A percentile compares a stretch with the other conserved stretches of the same genome.
Conservation (phyloP, 2,329 filamentous ascomycete genomes). For the Teratosphaeria pseudoeucalypti region DNA sequence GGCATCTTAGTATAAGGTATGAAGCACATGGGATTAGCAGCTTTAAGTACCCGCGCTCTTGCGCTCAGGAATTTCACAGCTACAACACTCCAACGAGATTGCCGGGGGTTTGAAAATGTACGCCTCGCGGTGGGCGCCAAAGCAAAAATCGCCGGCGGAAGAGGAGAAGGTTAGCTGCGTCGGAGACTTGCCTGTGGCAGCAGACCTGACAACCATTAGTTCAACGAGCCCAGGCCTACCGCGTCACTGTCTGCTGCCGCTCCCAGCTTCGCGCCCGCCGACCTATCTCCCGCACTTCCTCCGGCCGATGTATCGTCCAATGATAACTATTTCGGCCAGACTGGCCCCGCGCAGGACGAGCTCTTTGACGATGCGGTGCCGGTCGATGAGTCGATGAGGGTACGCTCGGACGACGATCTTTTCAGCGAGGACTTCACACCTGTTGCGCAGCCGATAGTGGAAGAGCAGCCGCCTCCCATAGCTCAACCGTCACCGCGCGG, state of each 20-base stretch:
- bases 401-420: conserved; percentile 40
- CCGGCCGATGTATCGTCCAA: conserved; percentile 12
- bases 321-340: conserved; percentile 24
- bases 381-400: conserved; percentile 38
- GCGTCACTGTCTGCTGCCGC: conserved; percentile 8
- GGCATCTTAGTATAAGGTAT: neutral
- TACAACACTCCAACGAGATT: neutral
- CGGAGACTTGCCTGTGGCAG: neutral
- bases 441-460: conserved; percentile 32
- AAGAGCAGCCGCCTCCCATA: conserved; percentile 6
- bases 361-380: conserved; percentile 26
- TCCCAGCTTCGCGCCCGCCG: conserved; percentile 7
- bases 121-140: conserved; percentile 11
- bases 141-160: conserved; percentile 4
- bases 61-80: neutral
- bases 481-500: conserved; percentile 4
- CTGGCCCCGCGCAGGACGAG: conserved; percentile 23
- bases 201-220: neutral
- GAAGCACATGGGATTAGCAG: neutral
- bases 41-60: neutral
- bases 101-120: conserved; percentile 5
- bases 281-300: conserved; percentile 2
- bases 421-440: conserved; percentile 43
- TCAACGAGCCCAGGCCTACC: neutral
- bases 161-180: neutral